phyloP scores from a whole-genome alignment of 1,284 basidiomycete species.

The Pseudozyma thailandica region DNA sequence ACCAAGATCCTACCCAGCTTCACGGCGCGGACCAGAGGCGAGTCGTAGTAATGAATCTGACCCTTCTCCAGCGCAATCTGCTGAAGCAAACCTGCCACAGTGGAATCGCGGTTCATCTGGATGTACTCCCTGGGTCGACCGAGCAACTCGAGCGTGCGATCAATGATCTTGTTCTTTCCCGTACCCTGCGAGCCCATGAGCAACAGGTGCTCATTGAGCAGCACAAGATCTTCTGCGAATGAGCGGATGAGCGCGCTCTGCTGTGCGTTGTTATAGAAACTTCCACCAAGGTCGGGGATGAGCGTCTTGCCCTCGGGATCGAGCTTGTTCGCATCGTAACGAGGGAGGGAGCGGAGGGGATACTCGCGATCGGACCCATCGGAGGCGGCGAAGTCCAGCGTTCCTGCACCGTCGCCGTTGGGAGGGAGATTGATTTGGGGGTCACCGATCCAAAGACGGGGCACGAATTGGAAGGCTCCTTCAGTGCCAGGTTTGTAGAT shows the following conservation, averaged over 20 bases:
- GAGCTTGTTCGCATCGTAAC: constrained; percentile 56
- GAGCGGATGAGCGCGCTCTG: constrained; percentile 65
- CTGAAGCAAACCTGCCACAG: constrained; percentile 63
- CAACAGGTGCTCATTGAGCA: constrained; percentile 67
- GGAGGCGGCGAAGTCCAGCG: constrained; percentile 47
- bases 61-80: constrained; percentile 66
- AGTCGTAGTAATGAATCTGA: constrained; percentile 65
- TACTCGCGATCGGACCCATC: constrained; percentile 31
- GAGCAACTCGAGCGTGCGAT: constrained; percentile 67
- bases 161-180: constrained; percentile 69
- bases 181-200: constrained; percentile 69
- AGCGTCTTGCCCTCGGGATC: constrained; percentile 65
- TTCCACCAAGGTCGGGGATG: constrained; percentile 62
- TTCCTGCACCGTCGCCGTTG: constrained; percentile 17
- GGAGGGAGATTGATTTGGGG: constrained; percentile 24
- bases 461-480: constrained; percentile 56
- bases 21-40: constrained; percentile 67
- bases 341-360: constrained; percentile 49
- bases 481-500: constrained; percentile 60
- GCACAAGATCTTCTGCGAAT: constrained; percentile 66
- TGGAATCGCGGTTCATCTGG: constrained; percentile 68
- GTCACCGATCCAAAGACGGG: constrained; percentile 42
- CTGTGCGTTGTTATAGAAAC: constrained; percentile 67
- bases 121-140: constrained; percentile 68
- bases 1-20: constrained; percentile 67